Evolutionary conservation across 176 grass and related monocot species (phyloP), one percentile per base, ranked within the genome.

Genomic region (Hordeum marinum): DNA sequence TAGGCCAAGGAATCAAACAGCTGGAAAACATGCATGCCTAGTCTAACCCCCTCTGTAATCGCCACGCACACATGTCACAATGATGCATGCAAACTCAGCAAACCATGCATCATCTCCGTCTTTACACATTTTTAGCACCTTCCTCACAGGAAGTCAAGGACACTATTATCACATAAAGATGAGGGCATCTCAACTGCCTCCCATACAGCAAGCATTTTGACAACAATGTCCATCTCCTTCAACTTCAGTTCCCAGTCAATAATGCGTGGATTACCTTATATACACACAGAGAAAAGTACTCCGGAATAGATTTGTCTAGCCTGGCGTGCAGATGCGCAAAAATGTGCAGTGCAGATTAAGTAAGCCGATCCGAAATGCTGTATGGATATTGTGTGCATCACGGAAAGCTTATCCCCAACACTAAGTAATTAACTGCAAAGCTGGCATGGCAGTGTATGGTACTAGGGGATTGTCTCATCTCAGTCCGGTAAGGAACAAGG

Each of bases 131-230:
- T 48, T 48, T 48, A 15, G 10, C 3, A 13, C 14, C 46, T 15
- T 48, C 46, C 46, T 48, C 46, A 4, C 46, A 17, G 13, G 13
- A 48, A 48, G 46, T 48, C 46, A 48, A 48, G 46, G 46, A 17
- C 32, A 34, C 4, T 6, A 48, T 48, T 48, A 48, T 48, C 46
- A 17, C 46, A 15, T 48, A 48, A 15, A 48, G 89, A 87, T 87
- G 76, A 84, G 69, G 81, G 85, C 89, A 77, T 87, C 89, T 84
- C 69, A 91, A 81, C 85, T 7, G 85, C 69, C 81, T 87, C 66
- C 50, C 50, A 48, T 14, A 5, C 46, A 20, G 7, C 52, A 57
- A 52, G 17, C 37, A 75, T 83, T 81, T 81, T 84, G 62, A 81
- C 89, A 71, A 81, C 89, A 71, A 81, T 58, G 76, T 57, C 60